phyloP scores from a whole-genome alignment of 371 early-diverging fungal genomes.

The Syncephalastrum racemosum region DNA sequence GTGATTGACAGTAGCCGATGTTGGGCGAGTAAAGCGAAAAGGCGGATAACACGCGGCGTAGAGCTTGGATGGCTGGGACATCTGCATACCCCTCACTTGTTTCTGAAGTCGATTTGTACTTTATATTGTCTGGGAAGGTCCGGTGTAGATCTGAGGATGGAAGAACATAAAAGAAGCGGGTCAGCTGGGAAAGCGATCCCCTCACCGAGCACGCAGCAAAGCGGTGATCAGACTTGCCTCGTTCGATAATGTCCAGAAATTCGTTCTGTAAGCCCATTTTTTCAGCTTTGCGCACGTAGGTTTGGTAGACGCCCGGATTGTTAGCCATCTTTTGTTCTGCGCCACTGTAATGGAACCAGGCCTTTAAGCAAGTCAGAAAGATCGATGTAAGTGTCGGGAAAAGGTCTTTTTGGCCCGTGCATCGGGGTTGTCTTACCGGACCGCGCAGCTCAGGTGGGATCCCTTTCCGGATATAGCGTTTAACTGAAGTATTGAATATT shows the following conservation, averaged over 20 bases:
- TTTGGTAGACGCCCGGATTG: constrained; percentile 59
- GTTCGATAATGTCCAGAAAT: constrained; percentile 67
- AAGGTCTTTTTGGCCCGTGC: too few relatives aligned
- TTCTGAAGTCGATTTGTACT: constrained; percentile 37
- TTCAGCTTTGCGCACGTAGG: constrained; percentile 52
- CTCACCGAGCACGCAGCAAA: background rate
- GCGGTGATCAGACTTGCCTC: constrained; percentile 15
- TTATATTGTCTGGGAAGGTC: constrained; percentile 75
- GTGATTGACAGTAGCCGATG: constrained; percentile 82
- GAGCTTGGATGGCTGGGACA: constrained; percentile 56
- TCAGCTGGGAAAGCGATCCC: background rate
- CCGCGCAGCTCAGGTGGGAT: constrained; percentile 78
- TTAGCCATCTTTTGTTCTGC: constrained; percentile 61
- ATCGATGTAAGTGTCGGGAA: background rate
- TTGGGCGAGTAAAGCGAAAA: constrained; percentile 59
- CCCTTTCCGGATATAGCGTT: constrained; percentile 82
- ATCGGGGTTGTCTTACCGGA: constrained; percentile 41
- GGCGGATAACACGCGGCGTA: constrained; percentile 72
- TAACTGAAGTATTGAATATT: constrained; percentile 48
- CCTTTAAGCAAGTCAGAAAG: constrained; percentile 24
- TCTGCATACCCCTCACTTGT: constrained; percentile 32
- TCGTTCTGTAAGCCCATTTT: constrained; percentile 50
- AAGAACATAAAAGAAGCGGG: constrained; percentile 1
- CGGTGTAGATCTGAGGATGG: constrained; percentile 58
- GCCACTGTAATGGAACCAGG: constrained; percentile 80